phyloP scores from a whole-genome alignment of 495 filamentous ascomycete species.

The Eremomyces bilateralis region DNA sequence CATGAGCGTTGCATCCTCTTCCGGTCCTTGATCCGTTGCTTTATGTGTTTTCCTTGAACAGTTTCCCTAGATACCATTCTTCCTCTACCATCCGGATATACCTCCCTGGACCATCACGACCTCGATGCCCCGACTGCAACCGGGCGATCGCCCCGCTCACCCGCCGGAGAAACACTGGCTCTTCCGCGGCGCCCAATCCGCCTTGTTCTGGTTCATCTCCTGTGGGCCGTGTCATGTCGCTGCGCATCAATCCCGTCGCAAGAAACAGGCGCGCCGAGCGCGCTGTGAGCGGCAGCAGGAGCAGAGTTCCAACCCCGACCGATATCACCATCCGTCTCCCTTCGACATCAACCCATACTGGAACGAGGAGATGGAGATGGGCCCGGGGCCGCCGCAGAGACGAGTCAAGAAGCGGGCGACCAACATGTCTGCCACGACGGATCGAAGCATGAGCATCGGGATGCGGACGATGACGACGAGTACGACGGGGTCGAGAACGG shows the following conservation, averaged over 20 bases:
- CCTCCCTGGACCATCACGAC: too few species aligned
- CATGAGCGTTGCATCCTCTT: too few species aligned
- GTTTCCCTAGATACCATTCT: too few species aligned
- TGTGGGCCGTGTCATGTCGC: neutral
- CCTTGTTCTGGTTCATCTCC: constrained; percentile 1
- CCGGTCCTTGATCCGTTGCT: too few species aligned
- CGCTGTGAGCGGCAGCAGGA: neutral
- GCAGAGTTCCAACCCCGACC: neutral
- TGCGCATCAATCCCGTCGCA: neutral
- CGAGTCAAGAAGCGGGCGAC: neutral
- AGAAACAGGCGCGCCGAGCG: neutral
- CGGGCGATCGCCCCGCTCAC: too few species aligned
- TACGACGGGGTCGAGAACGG: neutral
- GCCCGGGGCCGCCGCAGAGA: constrained; percentile 1
- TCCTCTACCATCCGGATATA: too few species aligned
- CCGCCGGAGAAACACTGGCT: too few species aligned
- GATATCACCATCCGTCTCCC: neutral
- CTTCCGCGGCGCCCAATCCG: constrained; percentile 2
- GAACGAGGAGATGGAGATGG: neutral
- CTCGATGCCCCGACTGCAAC: too few species aligned
- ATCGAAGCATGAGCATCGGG: neutral
- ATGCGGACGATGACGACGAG: neutral
- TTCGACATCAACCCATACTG: constrained; percentile 2
- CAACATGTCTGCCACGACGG: neutral
- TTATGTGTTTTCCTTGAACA: too few species aligned